These are phyloP conservation scores for Fraxinus baroniana DNA, from an alignment of 305 asterid genomes.

Conservation along the genomic window DNA sequence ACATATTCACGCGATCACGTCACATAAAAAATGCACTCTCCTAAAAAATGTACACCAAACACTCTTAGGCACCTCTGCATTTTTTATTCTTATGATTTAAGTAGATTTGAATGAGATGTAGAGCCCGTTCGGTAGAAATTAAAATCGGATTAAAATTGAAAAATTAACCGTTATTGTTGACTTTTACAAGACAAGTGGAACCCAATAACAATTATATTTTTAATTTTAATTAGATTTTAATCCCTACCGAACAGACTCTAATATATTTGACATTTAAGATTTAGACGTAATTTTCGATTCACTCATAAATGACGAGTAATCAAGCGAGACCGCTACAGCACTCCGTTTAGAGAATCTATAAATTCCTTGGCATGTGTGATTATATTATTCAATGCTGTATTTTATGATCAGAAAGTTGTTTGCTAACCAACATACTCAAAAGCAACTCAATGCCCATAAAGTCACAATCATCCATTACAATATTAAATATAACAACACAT, in stretches of 20 bases:
- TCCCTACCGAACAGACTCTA: too few species aligned
- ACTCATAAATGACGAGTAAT: not conserved
- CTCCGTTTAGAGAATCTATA: not conserved
- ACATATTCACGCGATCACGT: too few species aligned
- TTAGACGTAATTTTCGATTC: not conserved
- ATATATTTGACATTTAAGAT: not conserved
- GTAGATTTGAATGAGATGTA: not conserved
- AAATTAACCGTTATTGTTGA: too few species aligned
- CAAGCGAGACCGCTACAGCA: not conserved
- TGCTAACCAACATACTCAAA: not conserved
- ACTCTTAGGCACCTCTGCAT: too few species aligned
- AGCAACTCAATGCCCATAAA: not conserved
- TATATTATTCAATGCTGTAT: not conserved
- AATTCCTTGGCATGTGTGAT: not conserved
- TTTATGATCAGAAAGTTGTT: not conserved
- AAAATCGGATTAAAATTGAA: too few species aligned
- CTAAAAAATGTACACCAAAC: too few species aligned
- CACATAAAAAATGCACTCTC: too few species aligned
- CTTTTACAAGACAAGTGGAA: too few species aligned
- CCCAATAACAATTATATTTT: too few species aligned
- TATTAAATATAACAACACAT: not conserved
- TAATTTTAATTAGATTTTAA: too few species aligned
- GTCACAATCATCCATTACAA: not conserved
- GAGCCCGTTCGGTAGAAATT: too few species aligned
- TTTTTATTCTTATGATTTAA: not conserved